These are phyloP conservation scores for Phytopythium kandeliae DNA, from an alignment of 352 stramenopile species.

Conservation along the genomic window DNA sequence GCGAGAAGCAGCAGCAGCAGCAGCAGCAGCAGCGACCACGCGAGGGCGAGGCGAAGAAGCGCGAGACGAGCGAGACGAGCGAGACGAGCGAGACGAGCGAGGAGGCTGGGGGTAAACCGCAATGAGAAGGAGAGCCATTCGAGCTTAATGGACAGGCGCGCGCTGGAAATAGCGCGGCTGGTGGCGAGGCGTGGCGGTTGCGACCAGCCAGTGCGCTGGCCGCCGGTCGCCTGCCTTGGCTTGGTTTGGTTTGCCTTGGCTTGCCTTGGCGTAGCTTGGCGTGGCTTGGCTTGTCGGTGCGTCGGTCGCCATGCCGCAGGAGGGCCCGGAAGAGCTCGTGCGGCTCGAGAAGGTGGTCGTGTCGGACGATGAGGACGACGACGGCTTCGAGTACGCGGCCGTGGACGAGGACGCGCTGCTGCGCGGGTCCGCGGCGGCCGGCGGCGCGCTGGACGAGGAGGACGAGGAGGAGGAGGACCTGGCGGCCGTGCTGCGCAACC, in stretches of 20 bases:
- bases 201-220: too few relatives aligned
- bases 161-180: too few relatives aligned
- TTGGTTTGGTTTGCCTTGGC: too few relatives aligned
- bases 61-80: conserved; percentile 13
- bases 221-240: too few relatives aligned
- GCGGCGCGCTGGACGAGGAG: conserved; percentile 45
- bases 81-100: too few relatives aligned
- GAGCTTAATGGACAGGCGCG: too few relatives aligned
- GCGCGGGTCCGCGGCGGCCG: conserved; percentile 22
- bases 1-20: conserved; percentile 36
- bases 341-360: conserved; percentile 84
- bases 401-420: conserved; percentile 56
- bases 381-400: conserved; percentile 75
- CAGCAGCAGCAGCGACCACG: too few relatives aligned
- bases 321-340: conserved; percentile 68
- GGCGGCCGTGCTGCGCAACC: conserved; percentile 69
- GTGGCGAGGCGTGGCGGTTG: too few relatives aligned
- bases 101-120: too few relatives aligned
- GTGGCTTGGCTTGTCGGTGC: too few relatives aligned
- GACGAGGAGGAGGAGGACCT: conserved; percentile 89
- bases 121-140: too few relatives aligned
- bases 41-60: conserved; percentile 15
- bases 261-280: too few relatives aligned
- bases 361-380: conserved; percentile 80
- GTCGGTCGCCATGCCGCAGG: conserved; percentile 7